Conservation (phyloP, 2,329 filamentous ascomycete species). For the Aspergillus fructus region DNA sequence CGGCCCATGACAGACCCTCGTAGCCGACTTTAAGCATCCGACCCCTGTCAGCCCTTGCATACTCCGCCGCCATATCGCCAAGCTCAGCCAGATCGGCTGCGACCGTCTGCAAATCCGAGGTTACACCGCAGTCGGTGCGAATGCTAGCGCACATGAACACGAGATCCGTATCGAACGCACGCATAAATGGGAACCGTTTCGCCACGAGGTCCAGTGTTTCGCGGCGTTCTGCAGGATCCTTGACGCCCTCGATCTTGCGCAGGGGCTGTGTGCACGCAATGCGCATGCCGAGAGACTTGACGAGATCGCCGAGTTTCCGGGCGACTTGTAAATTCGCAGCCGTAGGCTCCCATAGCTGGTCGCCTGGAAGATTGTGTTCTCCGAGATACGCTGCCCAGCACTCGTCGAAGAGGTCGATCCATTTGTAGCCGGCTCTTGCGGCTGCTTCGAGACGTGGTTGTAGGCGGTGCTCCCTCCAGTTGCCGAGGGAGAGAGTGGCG, state of each 20-base stretch:
- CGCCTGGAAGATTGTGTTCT: constrained; percentile 24
- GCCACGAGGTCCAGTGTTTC: constrained; percentile 27
- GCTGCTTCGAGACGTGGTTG: constrained; percentile 29
- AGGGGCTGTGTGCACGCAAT: constrained; percentile 35
- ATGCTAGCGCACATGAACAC: constrained; percentile 38
- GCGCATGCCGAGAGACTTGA: constrained; percentile 31
- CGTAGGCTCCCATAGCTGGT: constrained; percentile 31
- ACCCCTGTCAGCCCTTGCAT: constrained; percentile 27
- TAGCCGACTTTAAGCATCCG: constrained; percentile 32
- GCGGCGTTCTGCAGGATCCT: constrained; percentile 27
- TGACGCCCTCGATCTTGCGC: constrained; percentile 32
- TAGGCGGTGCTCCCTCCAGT: constrained; percentile 28
- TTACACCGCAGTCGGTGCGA: constrained; percentile 30
- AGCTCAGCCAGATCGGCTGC: constrained; percentile 32
- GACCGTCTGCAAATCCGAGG: constrained; percentile 30
- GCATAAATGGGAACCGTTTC: constrained; percentile 36
- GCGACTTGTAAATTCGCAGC: constrained; percentile 27
- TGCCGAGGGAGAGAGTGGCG: constrained; percentile 35
- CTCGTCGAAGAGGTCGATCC: constrained; percentile 37
- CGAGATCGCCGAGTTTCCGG: constrained; percentile 26
- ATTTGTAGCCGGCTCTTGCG: constrained; percentile 30
- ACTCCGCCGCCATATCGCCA: constrained; percentile 32
- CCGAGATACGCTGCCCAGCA: constrained; percentile 35
- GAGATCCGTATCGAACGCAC: constrained; percentile 35
- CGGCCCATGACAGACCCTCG: constrained; percentile 34